Evolutionary conservation across 176 grass and related monocot species (phyloP).

Genomic region (Rhynchospora tenuis): DNA sequence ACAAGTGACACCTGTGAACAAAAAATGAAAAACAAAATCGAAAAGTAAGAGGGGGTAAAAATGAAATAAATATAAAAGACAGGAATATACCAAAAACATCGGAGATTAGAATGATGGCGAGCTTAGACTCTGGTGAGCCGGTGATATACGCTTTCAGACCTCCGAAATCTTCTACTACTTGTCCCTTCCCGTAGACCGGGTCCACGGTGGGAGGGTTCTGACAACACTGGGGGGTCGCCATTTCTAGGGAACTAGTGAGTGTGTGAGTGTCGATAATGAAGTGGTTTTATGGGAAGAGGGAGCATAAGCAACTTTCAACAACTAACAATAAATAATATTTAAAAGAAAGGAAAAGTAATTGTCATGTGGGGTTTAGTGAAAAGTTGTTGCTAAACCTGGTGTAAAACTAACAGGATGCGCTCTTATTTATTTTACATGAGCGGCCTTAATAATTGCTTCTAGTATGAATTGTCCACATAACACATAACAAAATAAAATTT

Average conservation of each 20-base stretch:
- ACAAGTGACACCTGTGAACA: no score
- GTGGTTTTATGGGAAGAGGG: not conserved
- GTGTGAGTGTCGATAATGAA: not conserved
- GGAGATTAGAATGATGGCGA: slow-evolving; percentile 30
- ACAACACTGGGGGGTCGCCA: slow-evolving; percentile 34
- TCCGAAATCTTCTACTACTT: slow-evolving; percentile 28
- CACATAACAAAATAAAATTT: no score
- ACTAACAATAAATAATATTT: no score
- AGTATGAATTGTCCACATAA: no score
- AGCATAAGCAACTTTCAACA: no score
- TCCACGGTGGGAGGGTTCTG: slow-evolving; percentile 29
- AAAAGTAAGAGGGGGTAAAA: not conserved
- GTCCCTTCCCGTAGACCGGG: slow-evolving; percentile 22
- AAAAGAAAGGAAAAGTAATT: no score
- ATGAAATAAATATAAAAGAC: not conserved
- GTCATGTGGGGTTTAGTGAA: no score
- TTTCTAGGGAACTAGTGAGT: not conserved
- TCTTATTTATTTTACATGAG: no score
- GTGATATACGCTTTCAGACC: slow-evolving; percentile 33
- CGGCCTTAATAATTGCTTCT: no score
- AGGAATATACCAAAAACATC: slow-evolving; percentile 30
- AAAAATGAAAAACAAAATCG: not conserved
- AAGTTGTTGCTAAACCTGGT: no score
- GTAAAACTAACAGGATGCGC: no score
- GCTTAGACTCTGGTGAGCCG: slow-evolving; percentile 27